These are phyloP conservation scores for Talaromyces borbonicus DNA, from an alignment of 495 filamentous ascomycete species.

Conservation along the genomic window DNA sequence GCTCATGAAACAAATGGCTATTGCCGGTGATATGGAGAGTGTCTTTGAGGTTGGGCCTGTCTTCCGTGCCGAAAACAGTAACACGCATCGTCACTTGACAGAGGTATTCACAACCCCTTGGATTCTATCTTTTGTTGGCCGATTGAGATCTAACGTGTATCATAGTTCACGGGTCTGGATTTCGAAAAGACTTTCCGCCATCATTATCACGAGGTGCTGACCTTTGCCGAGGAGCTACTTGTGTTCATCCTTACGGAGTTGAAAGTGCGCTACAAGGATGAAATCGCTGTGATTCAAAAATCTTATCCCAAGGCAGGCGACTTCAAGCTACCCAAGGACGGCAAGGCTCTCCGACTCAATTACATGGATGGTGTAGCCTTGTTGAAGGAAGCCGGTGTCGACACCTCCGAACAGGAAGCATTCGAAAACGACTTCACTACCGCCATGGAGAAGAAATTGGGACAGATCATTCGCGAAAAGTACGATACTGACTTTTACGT, in stretches of 20 bases:
- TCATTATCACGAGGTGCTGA: constrained; percentile 78
- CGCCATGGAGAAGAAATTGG: constrained; percentile 83
- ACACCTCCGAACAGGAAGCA: constrained; percentile 67
- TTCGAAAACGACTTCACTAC: constrained; percentile 59
- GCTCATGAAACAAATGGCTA: constrained; percentile 93
- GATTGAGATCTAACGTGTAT: constrained; percentile 3
- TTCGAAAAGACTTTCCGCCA: constrained; percentile 90
- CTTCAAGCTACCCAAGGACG: constrained; percentile 49
- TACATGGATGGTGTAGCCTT: constrained; percentile 80
- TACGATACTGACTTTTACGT: constrained; percentile 88
- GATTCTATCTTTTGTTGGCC: background rate
- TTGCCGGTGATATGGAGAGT: constrained; percentile 80
- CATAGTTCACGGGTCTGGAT: constrained; percentile 85
- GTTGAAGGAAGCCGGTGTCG: constrained; percentile 68
- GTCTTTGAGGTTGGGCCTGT: constrained; percentile 88
- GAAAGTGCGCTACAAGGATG: constrained; percentile 50
- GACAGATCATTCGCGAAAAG: constrained; percentile 71
- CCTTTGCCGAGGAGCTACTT: constrained; percentile 73
- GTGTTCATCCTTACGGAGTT: constrained; percentile 80
- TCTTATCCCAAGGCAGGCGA: constrained; percentile 47
- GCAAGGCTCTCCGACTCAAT: constrained; percentile 70
- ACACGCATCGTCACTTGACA: constrained; percentile 92
- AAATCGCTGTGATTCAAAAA: constrained; percentile 60
- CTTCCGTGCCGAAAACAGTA: constrained; percentile 94
- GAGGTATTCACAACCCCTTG: constrained; percentile 47